phyloP scores from a whole-genome alignment of 805 yeast species.

The Saturnispora galanensis region DNA sequence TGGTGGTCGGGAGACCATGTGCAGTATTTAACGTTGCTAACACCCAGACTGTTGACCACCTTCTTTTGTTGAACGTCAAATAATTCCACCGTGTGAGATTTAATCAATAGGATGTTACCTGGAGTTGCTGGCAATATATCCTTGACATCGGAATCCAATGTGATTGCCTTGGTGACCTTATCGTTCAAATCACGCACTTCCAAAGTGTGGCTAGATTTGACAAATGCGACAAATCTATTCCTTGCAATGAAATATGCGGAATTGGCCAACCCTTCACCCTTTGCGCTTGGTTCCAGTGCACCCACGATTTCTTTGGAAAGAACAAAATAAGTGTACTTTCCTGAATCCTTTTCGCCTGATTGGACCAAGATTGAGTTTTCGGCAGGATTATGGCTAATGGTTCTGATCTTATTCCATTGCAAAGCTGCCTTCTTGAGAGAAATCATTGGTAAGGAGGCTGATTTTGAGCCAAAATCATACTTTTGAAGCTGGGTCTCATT shows the following conservation, averaged over 20 bases:
- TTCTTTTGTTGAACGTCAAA: conserved; percentile 92
- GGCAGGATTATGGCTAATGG: conserved; percentile 83
- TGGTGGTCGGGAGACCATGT: conserved; percentile 85
- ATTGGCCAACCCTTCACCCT: conserved; percentile 70
- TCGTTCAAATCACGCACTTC: conserved; percentile 79
- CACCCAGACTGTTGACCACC: conserved; percentile 56
- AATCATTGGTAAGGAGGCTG: conserved; percentile 65
- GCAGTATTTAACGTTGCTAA: conserved; percentile 76
- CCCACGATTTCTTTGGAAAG: conserved; percentile 84
- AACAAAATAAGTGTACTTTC: conserved; percentile 61
- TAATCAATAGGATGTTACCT: conserved; percentile 71
- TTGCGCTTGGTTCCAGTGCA: conserved; percentile 84
- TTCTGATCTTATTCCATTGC: conserved; percentile 77
- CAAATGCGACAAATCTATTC: conserved; percentile 82
- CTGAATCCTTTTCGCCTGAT: conserved; percentile 59
- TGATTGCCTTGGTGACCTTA: conserved; percentile 71
- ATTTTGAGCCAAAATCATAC: conserved; percentile 57
- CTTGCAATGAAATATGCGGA: conserved; percentile 89
- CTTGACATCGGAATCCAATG: conserved; percentile 51
- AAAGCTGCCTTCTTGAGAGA: conserved; percentile 79
- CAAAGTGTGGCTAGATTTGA: conserved; percentile 52
- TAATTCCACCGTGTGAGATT: conserved; percentile 60
- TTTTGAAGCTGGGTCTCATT: conserved; percentile 78
- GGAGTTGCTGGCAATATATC: conserved; percentile 75
- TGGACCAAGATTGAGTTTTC: conserved; percentile 81